Conservation (phyloP, 192 early-diverging fungal genomes). For the Mortierella claussenii region DNA sequence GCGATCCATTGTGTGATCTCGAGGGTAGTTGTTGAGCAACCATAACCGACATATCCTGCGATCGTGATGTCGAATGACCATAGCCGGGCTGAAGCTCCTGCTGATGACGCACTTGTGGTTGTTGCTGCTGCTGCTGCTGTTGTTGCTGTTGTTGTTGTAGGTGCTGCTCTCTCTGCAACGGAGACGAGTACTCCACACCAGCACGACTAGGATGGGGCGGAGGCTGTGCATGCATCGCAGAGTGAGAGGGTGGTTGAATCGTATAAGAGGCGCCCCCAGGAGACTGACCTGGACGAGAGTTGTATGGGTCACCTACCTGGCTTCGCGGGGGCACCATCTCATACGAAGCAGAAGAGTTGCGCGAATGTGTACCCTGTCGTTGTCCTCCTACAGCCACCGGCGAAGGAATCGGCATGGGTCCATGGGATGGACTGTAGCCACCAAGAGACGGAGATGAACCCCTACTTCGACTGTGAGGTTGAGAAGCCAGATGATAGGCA, state of each 20-base stretch:
- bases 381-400: neutral
- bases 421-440: conserved; percentile 26
- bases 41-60: conserved; percentile 34
- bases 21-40: conserved; percentile 9
- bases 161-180: neutral
- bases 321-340: conserved; percentile 9
- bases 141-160: neutral
- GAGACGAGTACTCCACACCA: conserved; percentile 1
- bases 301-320: conserved; percentile 11
- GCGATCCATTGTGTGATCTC: conserved; percentile 23
- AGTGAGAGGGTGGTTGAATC: conserved; percentile 1
- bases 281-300: neutral
- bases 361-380: conserved; percentile 20
- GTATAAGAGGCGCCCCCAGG: neutral
- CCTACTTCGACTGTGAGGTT: conserved; percentile 11
- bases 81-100: conserved; percentile 15
- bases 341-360: conserved; percentile 15
- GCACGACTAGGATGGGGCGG: neutral
- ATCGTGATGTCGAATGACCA: conserved; percentile 18
- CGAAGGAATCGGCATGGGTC: conserved; percentile 14
- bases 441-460: conserved; percentile 19
- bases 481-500: conserved; percentile 2
- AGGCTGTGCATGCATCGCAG: neutral
- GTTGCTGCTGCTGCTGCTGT: conserved; percentile 1
- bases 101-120: conserved; percentile 6